Percentiles rank a stretch among this genome's conserved stretches.
Evolutionary conservation across 257 asterid genomes (phyloP).

Genomic region (Solanum tacnaense): DNA sequence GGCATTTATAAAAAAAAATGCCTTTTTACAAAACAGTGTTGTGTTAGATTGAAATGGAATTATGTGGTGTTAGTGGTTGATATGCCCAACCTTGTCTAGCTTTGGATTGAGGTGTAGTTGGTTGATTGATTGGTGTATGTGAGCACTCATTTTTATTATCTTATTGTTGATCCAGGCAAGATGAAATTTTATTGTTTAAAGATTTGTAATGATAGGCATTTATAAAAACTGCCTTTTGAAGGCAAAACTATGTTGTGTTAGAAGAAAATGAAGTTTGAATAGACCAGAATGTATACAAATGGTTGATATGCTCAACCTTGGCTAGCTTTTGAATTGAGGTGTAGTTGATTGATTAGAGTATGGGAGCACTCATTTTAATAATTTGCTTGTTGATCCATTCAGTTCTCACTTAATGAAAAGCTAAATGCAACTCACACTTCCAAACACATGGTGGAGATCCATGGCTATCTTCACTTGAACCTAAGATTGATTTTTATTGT

Average conservation of each 20-base stretch:
- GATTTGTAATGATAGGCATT: background rate
- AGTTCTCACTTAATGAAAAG: background rate
- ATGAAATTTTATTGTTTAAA: background rate
- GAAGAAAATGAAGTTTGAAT: background rate
- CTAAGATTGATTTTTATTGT: background rate
- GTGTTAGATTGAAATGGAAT: background rate
- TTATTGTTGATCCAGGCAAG: background rate
- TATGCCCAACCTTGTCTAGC: background rate
- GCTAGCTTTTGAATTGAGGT: background rate
- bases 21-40: background rate
- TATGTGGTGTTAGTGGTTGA: background rate
- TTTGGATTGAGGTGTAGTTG: background rate
- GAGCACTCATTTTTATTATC: background rate
- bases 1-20: too few species aligned
- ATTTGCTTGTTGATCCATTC: background rate
- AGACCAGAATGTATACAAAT: background rate
- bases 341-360: background rate
- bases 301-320: background rate
- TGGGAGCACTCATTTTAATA: background rate
- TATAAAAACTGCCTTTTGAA: too few species aligned
- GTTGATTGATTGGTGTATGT: background rate
- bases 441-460: background rate
- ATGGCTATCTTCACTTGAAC: background rate
- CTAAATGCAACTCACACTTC: background rate
- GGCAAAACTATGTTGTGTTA: background rate